Conservation (phyloP, 177 flowering plant species). For the Vitis hybrid region DNA sequence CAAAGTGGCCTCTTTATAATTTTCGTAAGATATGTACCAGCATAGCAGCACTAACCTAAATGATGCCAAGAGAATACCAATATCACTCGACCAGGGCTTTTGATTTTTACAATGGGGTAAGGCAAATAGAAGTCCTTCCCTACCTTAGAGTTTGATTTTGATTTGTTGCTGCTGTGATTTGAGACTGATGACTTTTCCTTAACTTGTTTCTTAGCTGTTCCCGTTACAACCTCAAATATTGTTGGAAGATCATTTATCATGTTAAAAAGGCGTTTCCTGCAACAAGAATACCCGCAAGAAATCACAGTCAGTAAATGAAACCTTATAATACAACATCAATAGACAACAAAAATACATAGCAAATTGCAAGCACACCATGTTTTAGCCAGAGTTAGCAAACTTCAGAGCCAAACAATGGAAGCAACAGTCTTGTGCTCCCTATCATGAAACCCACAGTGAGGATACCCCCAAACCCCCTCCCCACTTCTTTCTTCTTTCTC, state of each 20-base stretch:
- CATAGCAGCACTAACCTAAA: background rate
- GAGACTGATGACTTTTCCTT: constrained; percentile 57
- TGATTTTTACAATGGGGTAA: too few relatives aligned
- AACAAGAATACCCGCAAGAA: background rate
- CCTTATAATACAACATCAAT: too few relatives aligned
- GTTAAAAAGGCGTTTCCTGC: constrained; percentile 57
- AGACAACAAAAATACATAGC: background rate
- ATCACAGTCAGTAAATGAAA: background rate
- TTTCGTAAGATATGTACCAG: background rate
- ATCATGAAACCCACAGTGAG: background rate
- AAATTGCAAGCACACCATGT: background rate
- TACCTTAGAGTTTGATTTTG: constrained; percentile 45
- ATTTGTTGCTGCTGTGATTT: constrained; percentile 53
- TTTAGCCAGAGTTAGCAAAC: background rate
- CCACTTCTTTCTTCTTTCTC: too few relatives aligned
- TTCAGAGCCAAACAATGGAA: background rate
- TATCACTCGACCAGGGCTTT: background rate
- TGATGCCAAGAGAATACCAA: background rate
- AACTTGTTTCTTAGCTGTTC: constrained; percentile 45
- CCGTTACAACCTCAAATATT: constrained; percentile 58
- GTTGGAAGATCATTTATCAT: constrained; percentile 67
- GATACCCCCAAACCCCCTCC: background rate
- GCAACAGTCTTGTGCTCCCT: background rate
- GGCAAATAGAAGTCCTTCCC: constrained; percentile 4
- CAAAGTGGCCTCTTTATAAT: too few relatives aligned